These are phyloP conservation scores for Pseudozyma hubeiensis DNA, from an alignment of 1,284 basidiomycete genomes.

Conservation along the genomic window DNA sequence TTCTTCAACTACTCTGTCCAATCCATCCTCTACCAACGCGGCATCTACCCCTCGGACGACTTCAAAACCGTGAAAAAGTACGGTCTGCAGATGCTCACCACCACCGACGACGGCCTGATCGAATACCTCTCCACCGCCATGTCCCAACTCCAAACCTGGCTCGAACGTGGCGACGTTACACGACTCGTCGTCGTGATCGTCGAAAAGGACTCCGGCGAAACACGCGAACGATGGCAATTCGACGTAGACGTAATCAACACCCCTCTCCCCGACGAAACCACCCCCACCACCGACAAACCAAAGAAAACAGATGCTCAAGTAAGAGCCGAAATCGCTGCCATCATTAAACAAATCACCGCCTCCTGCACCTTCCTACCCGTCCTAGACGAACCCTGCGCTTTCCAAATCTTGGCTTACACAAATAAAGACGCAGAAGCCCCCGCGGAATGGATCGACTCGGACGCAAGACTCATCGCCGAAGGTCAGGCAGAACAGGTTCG, in stretches of 20 bases:
- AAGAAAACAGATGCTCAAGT: constrained; percentile 85
- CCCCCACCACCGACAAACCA: constrained; percentile 8
- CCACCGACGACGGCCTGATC: constrained; percentile 89
- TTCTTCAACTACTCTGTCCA: constrained; percentile 95
- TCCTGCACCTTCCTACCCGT: constrained; percentile 95
- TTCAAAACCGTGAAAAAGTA: constrained; percentile 86
- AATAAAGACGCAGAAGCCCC: constrained; percentile 79
- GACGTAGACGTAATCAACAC: constrained; percentile 81
- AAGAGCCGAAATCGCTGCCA: constrained; percentile 95
- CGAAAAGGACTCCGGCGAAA: constrained; percentile 88
- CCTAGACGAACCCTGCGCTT: constrained; percentile 87
- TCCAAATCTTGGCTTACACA: constrained; percentile 94
- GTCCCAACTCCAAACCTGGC: constrained; percentile 80
- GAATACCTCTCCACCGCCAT: constrained; percentile 93
- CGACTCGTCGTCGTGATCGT: constrained; percentile 96
- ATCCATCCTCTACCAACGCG: constrained; percentile 90
- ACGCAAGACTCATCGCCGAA: constrained; percentile 92
- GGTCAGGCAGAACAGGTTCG: constrained; percentile 95
- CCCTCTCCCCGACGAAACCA: constrained; percentile 5
- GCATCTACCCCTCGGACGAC: constrained; percentile 96
- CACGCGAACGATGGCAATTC: constrained; percentile 98
- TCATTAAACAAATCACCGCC: constrained; percentile 97
- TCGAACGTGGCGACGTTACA: constrained; percentile 87
- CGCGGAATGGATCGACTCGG: constrained; percentile 91
- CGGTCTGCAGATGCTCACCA: constrained; percentile 92